phyloP scores from a whole-genome alignment of 148 eudicot genomes.

The Camellia japonica region DNA sequence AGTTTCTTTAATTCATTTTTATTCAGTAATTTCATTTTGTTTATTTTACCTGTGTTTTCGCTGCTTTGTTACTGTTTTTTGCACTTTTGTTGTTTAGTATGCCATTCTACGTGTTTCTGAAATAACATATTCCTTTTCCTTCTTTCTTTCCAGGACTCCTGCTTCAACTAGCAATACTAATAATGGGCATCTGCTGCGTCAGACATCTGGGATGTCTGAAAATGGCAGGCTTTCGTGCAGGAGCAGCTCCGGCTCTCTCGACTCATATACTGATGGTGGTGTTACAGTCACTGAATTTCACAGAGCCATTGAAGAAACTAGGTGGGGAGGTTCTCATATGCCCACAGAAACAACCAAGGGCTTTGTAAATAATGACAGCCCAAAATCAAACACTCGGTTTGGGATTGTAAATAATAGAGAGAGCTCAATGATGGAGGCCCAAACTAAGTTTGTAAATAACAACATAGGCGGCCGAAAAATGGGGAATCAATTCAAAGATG shows the following conservation, averaged over 20 bases:
- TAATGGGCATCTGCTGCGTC: constrained; percentile 23
- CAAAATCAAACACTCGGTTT: constrained; percentile 35
- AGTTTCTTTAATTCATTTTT: not conserved
- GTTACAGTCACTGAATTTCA: constrained; percentile 19
- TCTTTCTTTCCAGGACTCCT: constrained; percentile 28
- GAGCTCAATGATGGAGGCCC: constrained; percentile 32
- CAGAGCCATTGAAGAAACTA: constrained; percentile 28
- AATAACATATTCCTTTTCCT: not conserved
- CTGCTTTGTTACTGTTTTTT: not conserved
- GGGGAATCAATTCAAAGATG: constrained; percentile 47
- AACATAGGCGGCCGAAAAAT: constrained; percentile 36
- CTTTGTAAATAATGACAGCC: constrained; percentile 46
- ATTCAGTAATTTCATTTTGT: not conserved
- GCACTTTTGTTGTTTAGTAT: not conserved
- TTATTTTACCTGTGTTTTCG: too few relatives aligned
- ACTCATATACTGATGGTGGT: constrained; percentile 31
- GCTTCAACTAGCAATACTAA: constrained; percentile 25
- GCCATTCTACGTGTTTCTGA: not conserved
- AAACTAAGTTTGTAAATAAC: constrained; percentile 61
- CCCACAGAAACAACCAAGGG: constrained; percentile 22
- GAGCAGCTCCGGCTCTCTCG: constrained; percentile 28
- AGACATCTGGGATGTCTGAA: constrained; percentile 30
- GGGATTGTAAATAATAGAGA: constrained; percentile 65
- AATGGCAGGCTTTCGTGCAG: constrained; percentile 24
- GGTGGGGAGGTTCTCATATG: constrained; percentile 32